Conservation (phyloP, 768 basidiomycete genomes). For the Podaxis sp. region DNA sequence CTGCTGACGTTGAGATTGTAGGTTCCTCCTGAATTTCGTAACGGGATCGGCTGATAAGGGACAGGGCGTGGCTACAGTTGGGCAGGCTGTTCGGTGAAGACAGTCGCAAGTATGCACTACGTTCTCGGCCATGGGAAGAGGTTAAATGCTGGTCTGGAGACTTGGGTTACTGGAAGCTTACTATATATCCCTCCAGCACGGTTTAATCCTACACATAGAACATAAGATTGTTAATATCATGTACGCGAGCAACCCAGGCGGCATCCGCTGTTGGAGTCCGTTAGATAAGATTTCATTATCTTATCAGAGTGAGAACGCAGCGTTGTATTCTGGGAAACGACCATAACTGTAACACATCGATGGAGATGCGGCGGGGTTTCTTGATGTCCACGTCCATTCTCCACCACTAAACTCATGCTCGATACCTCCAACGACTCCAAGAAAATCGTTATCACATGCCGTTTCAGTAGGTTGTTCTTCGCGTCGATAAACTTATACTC, state of each 20-base stretch:
- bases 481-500: conserved; percentile 2
- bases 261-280: neutral
- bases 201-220: too few relatives aligned
- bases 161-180: too few relatives aligned
- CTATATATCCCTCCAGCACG: too few relatives aligned
- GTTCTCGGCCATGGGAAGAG: too few relatives aligned
- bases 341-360: neutral
- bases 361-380: neutral
- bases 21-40: too few relatives aligned
- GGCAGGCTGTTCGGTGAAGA: too few relatives aligned
- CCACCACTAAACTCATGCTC: neutral
- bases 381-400: neutral
- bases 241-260: neutral
- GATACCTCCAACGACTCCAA: neutral
- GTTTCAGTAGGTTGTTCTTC: conserved; percentile 12
- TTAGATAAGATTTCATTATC: conserved; percentile 6
- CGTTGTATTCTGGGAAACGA: neutral
- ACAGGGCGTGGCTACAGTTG: too few relatives aligned
- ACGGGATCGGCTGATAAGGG: too few relatives aligned
- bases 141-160: too few relatives aligned
- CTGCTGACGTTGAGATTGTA: too few relatives aligned
- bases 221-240: neutral
- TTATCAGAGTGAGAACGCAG: conserved; percentile 9
- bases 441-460: conserved; percentile 8
- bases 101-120: too few relatives aligned